Percentiles rank a stretch among this genome's conserved stretches.
Conservation (phyloP, 1,139 yeast genomes). For the Debaryomyces coudertii region DNA sequence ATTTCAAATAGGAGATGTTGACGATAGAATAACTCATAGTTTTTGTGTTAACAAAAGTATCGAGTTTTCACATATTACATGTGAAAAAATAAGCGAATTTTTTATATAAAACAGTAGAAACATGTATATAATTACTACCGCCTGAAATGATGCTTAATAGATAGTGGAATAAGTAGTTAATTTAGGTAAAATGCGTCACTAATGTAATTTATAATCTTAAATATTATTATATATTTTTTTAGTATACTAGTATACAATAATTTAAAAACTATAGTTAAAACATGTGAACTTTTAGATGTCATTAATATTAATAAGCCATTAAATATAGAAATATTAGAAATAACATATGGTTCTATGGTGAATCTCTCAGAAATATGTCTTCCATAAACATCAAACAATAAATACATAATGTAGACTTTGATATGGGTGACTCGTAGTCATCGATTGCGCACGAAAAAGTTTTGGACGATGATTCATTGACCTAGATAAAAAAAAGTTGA, state of each 20-base stretch:
- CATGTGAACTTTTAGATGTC: too few species aligned
- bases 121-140: too few species aligned
- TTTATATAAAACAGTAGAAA: background rate
- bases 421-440: constrained; percentile 10
- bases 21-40: constrained; percentile 48
- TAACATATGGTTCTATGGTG: background rate
- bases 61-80: constrained; percentile 51
- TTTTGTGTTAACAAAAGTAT: constrained; percentile 60
- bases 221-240: too few species aligned
- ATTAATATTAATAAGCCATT: too few species aligned
- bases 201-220: too few species aligned
- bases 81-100: constrained; percentile 9
- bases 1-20: constrained; percentile 33
- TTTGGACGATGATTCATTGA: constrained; percentile 5
- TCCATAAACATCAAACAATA: background rate
- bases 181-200: too few species aligned
- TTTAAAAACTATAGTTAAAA: too few species aligned
- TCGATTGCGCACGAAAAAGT: constrained; percentile 1
- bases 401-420: background rate
- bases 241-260: too few species aligned
- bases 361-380: background rate
- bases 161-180: too few species aligned
- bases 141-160: too few species aligned
- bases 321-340: background rate
- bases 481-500: background rate